These are phyloP conservation scores for Quercus lobata DNA, from an alignment of 331 rosid genomes.

Conservation along the genomic window DNA sequence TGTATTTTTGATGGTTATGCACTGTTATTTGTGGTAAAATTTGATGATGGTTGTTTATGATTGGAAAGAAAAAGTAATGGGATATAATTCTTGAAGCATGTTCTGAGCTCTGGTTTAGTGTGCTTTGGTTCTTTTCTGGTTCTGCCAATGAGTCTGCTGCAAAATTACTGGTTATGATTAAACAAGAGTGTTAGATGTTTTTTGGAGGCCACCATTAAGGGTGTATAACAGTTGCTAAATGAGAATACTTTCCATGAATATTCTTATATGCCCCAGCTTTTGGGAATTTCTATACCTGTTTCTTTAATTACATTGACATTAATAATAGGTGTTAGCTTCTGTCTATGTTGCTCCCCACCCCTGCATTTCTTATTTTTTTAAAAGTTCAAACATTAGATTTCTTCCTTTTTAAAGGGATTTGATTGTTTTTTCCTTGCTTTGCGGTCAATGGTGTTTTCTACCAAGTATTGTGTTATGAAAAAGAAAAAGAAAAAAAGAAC, in stretches of 20 bases:
- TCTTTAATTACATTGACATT: background rate
- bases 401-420: background rate
- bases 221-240: background rate
- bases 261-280: too few species aligned
- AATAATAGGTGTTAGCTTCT: background rate
- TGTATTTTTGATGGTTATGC: too few species aligned
- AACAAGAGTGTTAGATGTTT: background rate
- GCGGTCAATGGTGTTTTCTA: background rate
- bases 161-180: background rate
- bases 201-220: background rate
- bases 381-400: background rate
- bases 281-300: background rate
- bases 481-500: background rate
- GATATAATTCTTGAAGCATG: too few species aligned
- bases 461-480: background rate
- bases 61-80: too few species aligned
- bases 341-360: background rate
- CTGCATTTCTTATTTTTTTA: background rate
- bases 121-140: background rate
- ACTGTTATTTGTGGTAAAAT: too few species aligned
- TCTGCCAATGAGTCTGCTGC: background rate
- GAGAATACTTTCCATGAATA: too few species aligned
- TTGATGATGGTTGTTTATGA: too few species aligned
- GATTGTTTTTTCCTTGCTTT: background rate
- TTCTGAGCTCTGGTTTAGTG: background rate